Percentiles rank a stretch among this genome's conserved stretches.
Conservation (phyloP, 225 moss, liverwort and hornwort genomes). For the Physcomitrellopsis africana region DNA sequence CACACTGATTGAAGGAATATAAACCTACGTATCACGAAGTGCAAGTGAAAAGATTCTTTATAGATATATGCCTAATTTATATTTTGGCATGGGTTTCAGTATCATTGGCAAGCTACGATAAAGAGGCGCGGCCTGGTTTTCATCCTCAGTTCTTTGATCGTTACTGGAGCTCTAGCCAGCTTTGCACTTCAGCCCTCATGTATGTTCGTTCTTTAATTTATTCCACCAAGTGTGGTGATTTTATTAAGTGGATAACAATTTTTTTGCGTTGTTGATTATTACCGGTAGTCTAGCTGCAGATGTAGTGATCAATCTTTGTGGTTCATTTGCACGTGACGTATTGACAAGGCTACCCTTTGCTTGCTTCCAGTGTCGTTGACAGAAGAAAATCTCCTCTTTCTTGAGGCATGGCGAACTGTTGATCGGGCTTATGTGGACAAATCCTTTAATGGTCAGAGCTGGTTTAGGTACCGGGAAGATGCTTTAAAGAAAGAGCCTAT, state of each 20-base stretch:
- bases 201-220: constrained; percentile 20
- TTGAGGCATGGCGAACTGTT: constrained; percentile 98
- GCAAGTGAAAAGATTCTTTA: neutral
- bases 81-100: constrained; percentile 26
- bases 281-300: constrained; percentile 17
- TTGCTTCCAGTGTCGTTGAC: constrained; percentile 78
- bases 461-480: constrained; percentile 96
- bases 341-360: constrained; percentile 25
- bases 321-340: constrained; percentile 12
- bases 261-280: constrained; percentile 16
- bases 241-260: neutral
- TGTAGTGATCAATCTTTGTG: neutral
- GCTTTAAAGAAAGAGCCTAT: constrained; percentile 83
- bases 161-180: constrained; percentile 74
- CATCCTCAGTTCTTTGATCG: constrained; percentile 74
- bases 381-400: constrained; percentile 89
- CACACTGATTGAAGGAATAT: neutral
- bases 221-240: neutral
- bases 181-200: constrained; percentile 77
- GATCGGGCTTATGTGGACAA: constrained; percentile 99
- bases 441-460: constrained; percentile 97
- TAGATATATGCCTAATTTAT: constrained; percentile 8
- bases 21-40: neutral
- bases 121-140: constrained; percentile 79
- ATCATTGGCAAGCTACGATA: constrained; percentile 49